Percentiles rank a stretch among this genome's conserved stretches.
Evolutionary conservation across 2,329 filamentous ascomycete genomes (phyloP).

Genomic region (Curvularia spicifera): DNA sequence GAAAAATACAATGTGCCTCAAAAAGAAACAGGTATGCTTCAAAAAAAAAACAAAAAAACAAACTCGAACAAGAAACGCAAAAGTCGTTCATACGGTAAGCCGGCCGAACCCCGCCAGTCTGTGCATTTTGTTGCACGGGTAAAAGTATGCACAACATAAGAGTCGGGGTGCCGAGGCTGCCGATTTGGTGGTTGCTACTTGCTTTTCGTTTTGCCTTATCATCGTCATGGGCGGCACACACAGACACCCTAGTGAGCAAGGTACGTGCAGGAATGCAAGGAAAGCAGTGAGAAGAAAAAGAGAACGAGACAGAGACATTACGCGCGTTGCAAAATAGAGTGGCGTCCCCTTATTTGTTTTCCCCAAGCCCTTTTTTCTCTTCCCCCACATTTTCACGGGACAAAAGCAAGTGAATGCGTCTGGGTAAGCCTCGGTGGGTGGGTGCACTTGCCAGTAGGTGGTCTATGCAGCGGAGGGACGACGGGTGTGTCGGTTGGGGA

Average conservation of each 20-base stretch:
- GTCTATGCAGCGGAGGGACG: neutral
- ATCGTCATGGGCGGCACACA: neutral
- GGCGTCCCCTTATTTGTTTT: neutral
- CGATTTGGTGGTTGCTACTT: neutral
- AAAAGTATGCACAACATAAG: neutral
- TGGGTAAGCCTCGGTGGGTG: neutral
- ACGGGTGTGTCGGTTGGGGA: neutral
- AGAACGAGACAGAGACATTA: neutral
- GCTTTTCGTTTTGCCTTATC: neutral
- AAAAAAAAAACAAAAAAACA: too few species aligned
- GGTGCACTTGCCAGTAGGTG: neutral
- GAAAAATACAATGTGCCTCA: neutral
- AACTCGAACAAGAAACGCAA: neutral
- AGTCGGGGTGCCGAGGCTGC: neutral
- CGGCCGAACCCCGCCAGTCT: neutral
- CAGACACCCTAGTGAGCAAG: neutral
- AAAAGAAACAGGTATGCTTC: neutral
- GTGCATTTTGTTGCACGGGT: neutral
- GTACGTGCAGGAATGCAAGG: too few species aligned
- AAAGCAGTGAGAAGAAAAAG: neutral
- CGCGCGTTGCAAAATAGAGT: neutral
- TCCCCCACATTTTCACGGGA: neutral
- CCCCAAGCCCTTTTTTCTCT: neutral
- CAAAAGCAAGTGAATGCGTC: neutral
- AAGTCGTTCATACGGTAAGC: neutral